Percentiles rank a stretch among this genome's conserved stretches.
Evolutionary conservation across 2,329 filamentous ascomycete genomes (phyloP).

Genomic region (Ascochyta pisi): DNA sequence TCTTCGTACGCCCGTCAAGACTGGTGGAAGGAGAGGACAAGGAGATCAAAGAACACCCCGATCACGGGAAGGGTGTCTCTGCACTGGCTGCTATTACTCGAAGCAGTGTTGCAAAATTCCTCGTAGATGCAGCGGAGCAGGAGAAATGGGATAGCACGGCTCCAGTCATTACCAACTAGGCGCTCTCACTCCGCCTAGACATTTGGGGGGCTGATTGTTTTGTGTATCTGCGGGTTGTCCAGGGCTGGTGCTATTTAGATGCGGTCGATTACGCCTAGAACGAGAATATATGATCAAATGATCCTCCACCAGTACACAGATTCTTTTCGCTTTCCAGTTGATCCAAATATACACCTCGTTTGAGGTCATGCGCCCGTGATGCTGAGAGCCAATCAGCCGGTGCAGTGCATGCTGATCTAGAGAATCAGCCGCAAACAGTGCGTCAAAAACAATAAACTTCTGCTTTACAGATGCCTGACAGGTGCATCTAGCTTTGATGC

Average conservation of each 20-base stretch:
- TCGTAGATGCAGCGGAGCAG: slow-evolving; percentile 54
- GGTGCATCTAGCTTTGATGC: background rate
- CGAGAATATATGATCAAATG: too few relatives aligned
- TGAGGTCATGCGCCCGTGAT: too few relatives aligned
- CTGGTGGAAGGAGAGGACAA: slow-evolving; percentile 50
- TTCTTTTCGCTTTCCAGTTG: too few relatives aligned
- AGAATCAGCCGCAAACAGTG: background rate
- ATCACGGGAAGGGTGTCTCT: slow-evolving; percentile 53
- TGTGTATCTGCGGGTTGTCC: too few relatives aligned
- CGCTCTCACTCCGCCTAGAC: background rate
- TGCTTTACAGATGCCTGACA: background rate
- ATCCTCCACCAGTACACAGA: too few relatives aligned
- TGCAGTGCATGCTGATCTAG: background rate
- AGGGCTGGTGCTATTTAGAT: too few relatives aligned
- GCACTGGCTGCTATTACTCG: slow-evolving; percentile 50
- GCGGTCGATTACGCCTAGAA: too few relatives aligned
- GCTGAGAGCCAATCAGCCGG: too few relatives aligned
- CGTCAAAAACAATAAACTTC: background rate
- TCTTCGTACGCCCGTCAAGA: slow-evolving; percentile 56
- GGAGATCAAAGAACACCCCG: slow-evolving; percentile 51
- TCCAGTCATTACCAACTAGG: slow-evolving; percentile 56
- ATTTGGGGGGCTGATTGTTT: background rate
- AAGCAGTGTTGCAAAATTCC: slow-evolving; percentile 55
- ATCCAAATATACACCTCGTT: too few relatives aligned
- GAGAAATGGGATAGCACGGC: slow-evolving; percentile 53